Conservation (phyloP, 345 rosid species). For the Brassica carinata region DNA sequence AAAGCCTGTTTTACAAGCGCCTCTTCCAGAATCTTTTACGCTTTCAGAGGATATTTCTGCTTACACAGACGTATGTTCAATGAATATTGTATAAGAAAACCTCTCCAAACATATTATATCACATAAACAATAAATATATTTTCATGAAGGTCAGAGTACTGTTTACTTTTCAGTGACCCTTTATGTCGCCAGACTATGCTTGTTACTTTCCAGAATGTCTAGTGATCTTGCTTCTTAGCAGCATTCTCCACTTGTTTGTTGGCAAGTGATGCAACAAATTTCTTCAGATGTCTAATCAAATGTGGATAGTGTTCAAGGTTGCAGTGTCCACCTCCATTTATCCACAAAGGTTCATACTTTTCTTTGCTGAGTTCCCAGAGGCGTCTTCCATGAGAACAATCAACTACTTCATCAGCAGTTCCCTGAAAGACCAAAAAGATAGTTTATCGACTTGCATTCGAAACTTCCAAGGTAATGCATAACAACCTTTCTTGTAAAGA, state of each 20-base stretch:
- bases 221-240: too few species aligned
- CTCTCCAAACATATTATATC: background rate
- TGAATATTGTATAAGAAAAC: constrained; percentile 1
- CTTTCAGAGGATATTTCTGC: background rate
- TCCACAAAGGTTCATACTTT: constrained; percentile 88
- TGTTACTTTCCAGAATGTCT: too few species aligned
- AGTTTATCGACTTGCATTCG: constrained; percentile 8
- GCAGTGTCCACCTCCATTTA: constrained; percentile 87
- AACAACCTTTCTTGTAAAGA: background rate
- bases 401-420: constrained; percentile 86
- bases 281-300: constrained; percentile 76
- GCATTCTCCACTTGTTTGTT: constrained; percentile 26
- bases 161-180: constrained; percentile 19
- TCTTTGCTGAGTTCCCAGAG: constrained; percentile 78
- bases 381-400: constrained; percentile 83
- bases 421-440: constrained; percentile 54
- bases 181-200: constrained; percentile 26
- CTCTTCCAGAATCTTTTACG: constrained; percentile 22
- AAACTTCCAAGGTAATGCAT: background rate
- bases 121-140: background rate
- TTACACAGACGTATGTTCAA: background rate
- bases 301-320: constrained; percentile 88
- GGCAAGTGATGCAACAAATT: constrained; percentile 58
- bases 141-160: background rate
- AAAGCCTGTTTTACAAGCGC: constrained; percentile 8